phyloP scores from a whole-genome alignment of 305 asterid genomes.

The Plantago coronopus region DNA sequence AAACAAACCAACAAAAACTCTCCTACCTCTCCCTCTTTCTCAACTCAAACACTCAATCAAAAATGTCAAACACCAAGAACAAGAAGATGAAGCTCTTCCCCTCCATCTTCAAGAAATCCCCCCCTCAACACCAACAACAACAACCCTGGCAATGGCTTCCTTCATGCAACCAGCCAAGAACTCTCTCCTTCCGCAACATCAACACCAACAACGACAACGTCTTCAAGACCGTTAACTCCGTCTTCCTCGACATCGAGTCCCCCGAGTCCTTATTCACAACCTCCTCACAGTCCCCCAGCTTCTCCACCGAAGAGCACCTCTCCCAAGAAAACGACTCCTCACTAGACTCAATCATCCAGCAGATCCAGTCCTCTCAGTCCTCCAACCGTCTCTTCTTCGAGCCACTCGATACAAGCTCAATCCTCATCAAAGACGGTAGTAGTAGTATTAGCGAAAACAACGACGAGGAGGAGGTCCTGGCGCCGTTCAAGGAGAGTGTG shows the following conservation, averaged over 20 bases:
- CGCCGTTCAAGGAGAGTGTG: constrained; percentile 54
- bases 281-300: constrained; percentile 50
- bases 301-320: constrained; percentile 39
- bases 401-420: constrained; percentile 49
- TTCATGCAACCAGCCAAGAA: constrained; percentile 61
- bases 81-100: constrained; percentile 57
- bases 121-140: constrained; percentile 25
- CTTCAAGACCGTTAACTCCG: constrained; percentile 80
- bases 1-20: constrained; percentile 8
- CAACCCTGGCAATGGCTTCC: constrained; percentile 73
- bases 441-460: neutral
- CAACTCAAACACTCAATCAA: too few relatives aligned
- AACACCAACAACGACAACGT: constrained; percentile 33
- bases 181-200: constrained; percentile 55
- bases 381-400: constrained; percentile 62
- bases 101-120: constrained; percentile 51
- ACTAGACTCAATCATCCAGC: constrained; percentile 44
- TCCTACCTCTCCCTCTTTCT: too few relatives aligned
- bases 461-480: constrained; percentile 7
- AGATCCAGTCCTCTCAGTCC: constrained; percentile 38
- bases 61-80: neutral
- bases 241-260: constrained; percentile 50
- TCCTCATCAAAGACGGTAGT: constrained; percentile 14
- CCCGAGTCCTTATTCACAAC: constrained; percentile 57
- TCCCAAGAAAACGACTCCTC: constrained; percentile 33